Evolutionary conservation across 352 stramenopile species (phyloP).

Genomic region (Phytophthora pisi): DNA sequence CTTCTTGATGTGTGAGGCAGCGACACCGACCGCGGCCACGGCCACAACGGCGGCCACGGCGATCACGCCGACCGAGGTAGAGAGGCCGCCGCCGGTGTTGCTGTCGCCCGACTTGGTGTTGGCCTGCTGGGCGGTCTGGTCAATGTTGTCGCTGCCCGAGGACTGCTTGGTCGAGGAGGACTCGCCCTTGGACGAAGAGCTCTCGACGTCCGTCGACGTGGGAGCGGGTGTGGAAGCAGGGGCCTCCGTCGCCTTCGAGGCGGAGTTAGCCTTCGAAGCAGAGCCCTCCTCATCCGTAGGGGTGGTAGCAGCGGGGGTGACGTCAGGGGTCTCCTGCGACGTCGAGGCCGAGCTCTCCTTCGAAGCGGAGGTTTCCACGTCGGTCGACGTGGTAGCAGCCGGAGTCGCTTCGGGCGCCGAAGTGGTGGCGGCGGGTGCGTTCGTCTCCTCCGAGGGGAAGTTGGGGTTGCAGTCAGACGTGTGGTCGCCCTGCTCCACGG

Average conservation of each 20-base stretch:
- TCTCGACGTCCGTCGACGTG: conserved; percentile 8
- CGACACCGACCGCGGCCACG: conserved; percentile 41
- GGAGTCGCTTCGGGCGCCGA: background rate
- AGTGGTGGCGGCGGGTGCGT: conserved; percentile 12
- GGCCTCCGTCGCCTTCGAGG: background rate
- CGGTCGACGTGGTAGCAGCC: background rate
- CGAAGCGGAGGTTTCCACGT: background rate
- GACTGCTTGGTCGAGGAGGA: conserved; percentile 21
- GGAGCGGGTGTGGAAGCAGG: conserved; percentile 7
- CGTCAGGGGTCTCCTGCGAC: background rate
- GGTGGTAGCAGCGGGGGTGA: conserved; percentile 11
- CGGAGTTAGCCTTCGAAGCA: conserved; percentile 12
- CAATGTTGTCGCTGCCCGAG: conserved; percentile 22
- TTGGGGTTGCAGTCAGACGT: conserved; percentile 40
- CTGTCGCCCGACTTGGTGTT: conserved; percentile 37
- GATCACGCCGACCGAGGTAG: background rate
- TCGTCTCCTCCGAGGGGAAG: conserved; percentile 37
- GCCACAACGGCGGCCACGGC: conserved; percentile 28
- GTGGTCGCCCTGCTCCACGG: conserved; percentile 24
- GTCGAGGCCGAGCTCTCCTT: background rate
- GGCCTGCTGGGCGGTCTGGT: conserved; percentile 31
- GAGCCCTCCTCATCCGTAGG: conserved; percentile 1
- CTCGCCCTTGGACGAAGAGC: conserved; percentile 8
- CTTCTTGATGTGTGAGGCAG: conserved; percentile 35
- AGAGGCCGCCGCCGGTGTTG: background rate